Conservation (phyloP, 31 red algal species). For the Porphyra umbilicalis region DNA sequence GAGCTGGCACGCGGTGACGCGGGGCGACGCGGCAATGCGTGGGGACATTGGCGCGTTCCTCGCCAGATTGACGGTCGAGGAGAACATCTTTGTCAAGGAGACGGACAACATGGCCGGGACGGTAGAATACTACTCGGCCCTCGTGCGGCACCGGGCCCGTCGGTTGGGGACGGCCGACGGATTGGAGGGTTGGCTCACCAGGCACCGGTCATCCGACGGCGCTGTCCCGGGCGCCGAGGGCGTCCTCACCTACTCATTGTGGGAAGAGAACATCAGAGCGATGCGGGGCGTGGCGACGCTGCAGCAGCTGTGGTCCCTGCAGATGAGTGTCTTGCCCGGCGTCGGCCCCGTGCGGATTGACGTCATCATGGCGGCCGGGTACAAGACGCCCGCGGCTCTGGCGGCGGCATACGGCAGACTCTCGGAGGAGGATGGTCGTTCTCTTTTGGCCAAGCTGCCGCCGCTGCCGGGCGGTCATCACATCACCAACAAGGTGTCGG, state of each 20-base stretch:
- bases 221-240: not conserved
- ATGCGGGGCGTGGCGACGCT: conserved; percentile 19
- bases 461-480: too few relatives aligned
- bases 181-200: not conserved
- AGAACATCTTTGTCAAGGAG: conserved; percentile 44
- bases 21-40: too few relatives aligned
- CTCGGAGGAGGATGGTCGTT: too few relatives aligned
- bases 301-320: conserved; percentile 48
- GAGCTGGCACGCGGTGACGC: too few relatives aligned
- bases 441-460: too few relatives aligned
- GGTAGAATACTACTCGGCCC: conserved; percentile 29
- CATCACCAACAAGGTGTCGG: too few relatives aligned
- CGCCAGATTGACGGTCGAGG: conserved; percentile 37
- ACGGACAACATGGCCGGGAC: conserved; percentile 40
- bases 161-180: not conserved
- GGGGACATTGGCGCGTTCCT: conserved; percentile 1
- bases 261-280: conserved; percentile 12
- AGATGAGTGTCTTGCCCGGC: conserved; percentile 18
- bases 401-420: not conserved
- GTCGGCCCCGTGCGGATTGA: conserved; percentile 13
- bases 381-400: conserved; percentile 34
- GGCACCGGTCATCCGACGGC: not conserved
- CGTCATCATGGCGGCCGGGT: conserved; percentile 18
- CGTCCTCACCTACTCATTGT: conserved; percentile 6
- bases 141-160: conserved; percentile 1